These are phyloP conservation scores for Rhodotorula taiwanensis DNA, from an alignment of 768 basidiomycete genomes.

Conservation along the genomic window DNA sequence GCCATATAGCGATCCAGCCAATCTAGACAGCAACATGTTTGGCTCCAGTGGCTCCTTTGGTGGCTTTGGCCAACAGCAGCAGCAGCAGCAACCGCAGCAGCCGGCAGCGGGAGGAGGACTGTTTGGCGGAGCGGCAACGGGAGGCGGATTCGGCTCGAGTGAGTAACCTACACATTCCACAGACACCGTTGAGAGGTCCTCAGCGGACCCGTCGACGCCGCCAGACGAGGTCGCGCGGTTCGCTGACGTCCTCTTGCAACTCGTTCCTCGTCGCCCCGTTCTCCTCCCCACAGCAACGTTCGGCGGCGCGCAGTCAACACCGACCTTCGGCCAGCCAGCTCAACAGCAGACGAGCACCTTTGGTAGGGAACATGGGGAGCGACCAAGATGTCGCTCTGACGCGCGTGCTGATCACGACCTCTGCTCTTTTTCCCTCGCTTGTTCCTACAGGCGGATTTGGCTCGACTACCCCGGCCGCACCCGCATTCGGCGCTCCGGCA, in stretches of 20 bases:
- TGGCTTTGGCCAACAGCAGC: constrained; percentile 31
- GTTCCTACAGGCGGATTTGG: neutral
- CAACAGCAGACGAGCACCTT: constrained; percentile 27
- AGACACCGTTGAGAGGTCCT: too few species aligned
- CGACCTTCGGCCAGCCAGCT: constrained; percentile 21
- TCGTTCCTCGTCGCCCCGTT: neutral
- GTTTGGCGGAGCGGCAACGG: constrained; percentile 11
- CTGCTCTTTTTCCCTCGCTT: too few species aligned
- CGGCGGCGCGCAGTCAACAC: constrained; percentile 9
- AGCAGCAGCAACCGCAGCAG: constrained; percentile 14
- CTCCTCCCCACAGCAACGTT: constrained; percentile 12
- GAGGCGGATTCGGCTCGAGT: constrained; percentile 24
- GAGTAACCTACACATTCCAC: too few species aligned
- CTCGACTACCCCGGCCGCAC: neutral
- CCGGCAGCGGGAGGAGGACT: constrained; percentile 12
- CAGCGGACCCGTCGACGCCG: too few species aligned
- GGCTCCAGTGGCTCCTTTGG: constrained; percentile 21
- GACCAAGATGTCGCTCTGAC: too few species aligned
- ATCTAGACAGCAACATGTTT: too few species aligned
- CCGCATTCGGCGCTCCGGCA: constrained; percentile 22
- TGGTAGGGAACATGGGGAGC: too few species aligned
- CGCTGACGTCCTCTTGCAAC: neutral
- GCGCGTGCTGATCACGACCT: too few species aligned
- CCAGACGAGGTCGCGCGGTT: neutral
- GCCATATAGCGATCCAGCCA: neutral